Conservation (phyloP, 352 stramenopile genomes). For the Phytophthora fragariae region DNA sequence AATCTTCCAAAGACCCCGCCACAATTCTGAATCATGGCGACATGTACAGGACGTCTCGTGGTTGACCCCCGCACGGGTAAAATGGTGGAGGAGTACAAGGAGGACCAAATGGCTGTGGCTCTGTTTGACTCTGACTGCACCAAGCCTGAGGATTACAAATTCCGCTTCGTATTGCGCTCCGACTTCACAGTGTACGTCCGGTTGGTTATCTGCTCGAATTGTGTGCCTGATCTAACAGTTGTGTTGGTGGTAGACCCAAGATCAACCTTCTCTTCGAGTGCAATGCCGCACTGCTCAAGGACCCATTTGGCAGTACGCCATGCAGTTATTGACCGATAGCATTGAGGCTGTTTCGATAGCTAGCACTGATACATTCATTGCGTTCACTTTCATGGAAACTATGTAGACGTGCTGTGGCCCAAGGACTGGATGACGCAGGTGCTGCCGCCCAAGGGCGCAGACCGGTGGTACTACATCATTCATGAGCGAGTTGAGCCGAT, state of each 20-base stretch:
- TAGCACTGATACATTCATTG: not conserved
- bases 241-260: constrained; percentile 35
- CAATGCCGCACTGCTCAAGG: constrained; percentile 68
- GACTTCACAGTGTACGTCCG: constrained; percentile 64
- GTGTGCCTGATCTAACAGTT: not conserved
- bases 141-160: constrained; percentile 48
- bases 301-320: constrained; percentile 68
- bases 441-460: constrained; percentile 49
- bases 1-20: not conserved
- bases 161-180: constrained; percentile 59
- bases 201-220: not conserved
- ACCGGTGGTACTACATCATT: constrained; percentile 83
- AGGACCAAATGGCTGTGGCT: constrained; percentile 73
- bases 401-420: constrained; percentile 80
- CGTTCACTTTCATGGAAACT: constrained; percentile 1
- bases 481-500: constrained; percentile 66
- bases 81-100: constrained; percentile 73
- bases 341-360: not conserved
- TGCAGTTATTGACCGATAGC: not conserved
- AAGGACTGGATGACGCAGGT: constrained; percentile 77
- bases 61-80: constrained; percentile 62
- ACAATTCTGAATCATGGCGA: constrained; percentile 47
- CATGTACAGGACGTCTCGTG: constrained; percentile 60
- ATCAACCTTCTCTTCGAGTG: constrained; percentile 74
- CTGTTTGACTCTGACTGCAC: constrained; percentile 54